phyloP scores from a whole-genome alignment of 441 rosid genomes.

The Dalechampia spathulata region DNA sequence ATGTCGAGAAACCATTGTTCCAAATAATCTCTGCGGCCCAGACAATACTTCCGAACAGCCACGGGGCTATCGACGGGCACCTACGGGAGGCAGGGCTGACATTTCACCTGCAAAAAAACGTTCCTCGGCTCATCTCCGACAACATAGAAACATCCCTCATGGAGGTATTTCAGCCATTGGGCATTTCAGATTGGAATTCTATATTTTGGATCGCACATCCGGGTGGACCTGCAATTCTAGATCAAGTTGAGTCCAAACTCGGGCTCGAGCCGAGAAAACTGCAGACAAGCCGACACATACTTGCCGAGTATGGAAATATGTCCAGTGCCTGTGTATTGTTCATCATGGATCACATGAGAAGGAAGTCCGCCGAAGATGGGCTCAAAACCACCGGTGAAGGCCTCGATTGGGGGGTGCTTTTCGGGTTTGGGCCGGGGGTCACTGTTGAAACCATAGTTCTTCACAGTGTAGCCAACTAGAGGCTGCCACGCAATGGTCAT shows the following conservation, averaged over 20 bases:
- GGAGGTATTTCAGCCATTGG: slow-evolving; percentile 34
- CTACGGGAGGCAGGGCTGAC: slow-evolving; percentile 39
- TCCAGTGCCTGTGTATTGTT: slow-evolving; percentile 38
- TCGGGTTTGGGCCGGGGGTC: slow-evolving; percentile 47
- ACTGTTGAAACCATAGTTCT: slow-evolving; percentile 43
- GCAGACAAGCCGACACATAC: slow-evolving; percentile 22
- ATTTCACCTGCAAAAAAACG: slow-evolving; percentile 37
- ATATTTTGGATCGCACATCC: slow-evolving; percentile 44
- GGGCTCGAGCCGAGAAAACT: slow-evolving; percentile 32
- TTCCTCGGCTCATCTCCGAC: slow-evolving; percentile 34
- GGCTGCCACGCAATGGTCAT: too few species aligned
- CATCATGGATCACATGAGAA: slow-evolving; percentile 39
- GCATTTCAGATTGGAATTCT: slow-evolving; percentile 44
- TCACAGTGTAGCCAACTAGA: too few species aligned
- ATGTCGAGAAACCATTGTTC: slow-evolving; percentile 31
- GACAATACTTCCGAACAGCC: slow-evolving; percentile 31
- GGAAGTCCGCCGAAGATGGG: slow-evolving; percentile 24
- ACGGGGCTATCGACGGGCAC: slow-evolving; percentile 42
- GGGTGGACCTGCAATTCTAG: slow-evolving; percentile 41
- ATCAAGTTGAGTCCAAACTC: slow-evolving; percentile 27
- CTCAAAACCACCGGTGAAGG: slow-evolving; percentile 34
- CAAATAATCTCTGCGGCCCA: slow-evolving; percentile 32
- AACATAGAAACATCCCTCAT: slow-evolving; percentile 27
- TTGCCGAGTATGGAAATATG: slow-evolving; percentile 39
- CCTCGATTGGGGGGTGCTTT: slow-evolving; percentile 42